Base-by-base conservation (phyloP, 805 yeast genomes). In the Metschnikowia borealis region DNA sequence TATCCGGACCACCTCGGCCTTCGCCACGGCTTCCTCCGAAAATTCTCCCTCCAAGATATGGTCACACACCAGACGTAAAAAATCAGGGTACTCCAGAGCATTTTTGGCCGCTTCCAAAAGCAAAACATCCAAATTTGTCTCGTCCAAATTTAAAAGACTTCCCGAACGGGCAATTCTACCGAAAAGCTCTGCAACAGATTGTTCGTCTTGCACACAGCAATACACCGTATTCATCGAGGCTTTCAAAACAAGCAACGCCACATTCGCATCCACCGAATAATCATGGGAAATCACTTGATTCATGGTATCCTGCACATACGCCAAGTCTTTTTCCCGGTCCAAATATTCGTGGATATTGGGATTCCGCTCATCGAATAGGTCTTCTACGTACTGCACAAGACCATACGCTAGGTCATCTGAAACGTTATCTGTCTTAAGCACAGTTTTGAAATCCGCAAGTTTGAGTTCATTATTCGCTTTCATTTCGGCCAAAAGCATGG, bases 261-360 rank as follows among this genome's bases (percentile, higher is more conserved):
- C 38, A 18, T 46, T 32, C 3, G 50, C 44, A 3, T 42, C n/a
- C n/a, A 18, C 23, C 2, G 46, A 20, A 42, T 37, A 18, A 48
- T 36, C n/a, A 41, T 38, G 31, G 4, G 39, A 18, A 3, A 50
- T 39, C 6, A 43, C 18, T 14, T 38, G 23, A 15, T 43, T 20
- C 1, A 32, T 33, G 21, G 32, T 31, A 7, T 21, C 33, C 44
- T 54, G 60, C 5, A 54, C 44, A 10, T 54, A 38, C 18, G 48
- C 44, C 17, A 69, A 48, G 52, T 61, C 69, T 46, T 58, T 55
- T 23, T 71, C 68, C 40, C 57, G 44, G 50, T 70, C 59, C 42
- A 62, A 52, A 58, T 64, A 71, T 53, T 72, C 74, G 52, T 73
- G 78, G 10, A 63, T 60, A n/a, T 51, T 48, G 0, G 75, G 75